Conservation (phyloP, 768 basidiomycete species). For the Phylloporus sp. region DNA sequence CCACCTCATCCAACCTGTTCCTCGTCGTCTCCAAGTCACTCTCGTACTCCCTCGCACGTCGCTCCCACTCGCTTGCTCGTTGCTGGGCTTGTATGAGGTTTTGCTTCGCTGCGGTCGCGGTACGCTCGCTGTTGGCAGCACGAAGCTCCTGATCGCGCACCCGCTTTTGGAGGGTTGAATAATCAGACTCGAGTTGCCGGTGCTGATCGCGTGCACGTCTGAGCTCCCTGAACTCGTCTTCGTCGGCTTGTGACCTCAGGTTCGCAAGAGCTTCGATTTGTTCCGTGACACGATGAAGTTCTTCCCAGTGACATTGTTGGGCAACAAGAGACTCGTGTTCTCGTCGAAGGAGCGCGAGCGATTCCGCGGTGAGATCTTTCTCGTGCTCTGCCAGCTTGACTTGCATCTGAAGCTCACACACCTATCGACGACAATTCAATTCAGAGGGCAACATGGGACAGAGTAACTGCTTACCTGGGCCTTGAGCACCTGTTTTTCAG, state of each 20-base stretch:
- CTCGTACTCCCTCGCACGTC: conserved; percentile 67
- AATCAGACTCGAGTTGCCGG: conserved; percentile 61
- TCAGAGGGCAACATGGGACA: neutral
- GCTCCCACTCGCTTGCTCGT: conserved; percentile 78
- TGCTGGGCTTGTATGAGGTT: conserved; percentile 69
- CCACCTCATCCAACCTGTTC: conserved; percentile 61
- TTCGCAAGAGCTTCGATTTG: conserved; percentile 66
- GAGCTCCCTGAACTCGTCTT: conserved; percentile 70
- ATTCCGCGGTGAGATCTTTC: conserved; percentile 51
- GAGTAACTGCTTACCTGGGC: conserved; percentile 47
- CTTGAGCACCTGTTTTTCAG: conserved; percentile 54
- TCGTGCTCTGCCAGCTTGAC: conserved; percentile 55
- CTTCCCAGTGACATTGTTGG: conserved; percentile 78
- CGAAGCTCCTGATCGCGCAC: conserved; percentile 68
- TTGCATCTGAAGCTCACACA: conserved; percentile 57
- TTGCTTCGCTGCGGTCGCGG: conserved; percentile 52
- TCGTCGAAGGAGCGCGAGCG: conserved; percentile 48
- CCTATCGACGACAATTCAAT: conserved; percentile 34
- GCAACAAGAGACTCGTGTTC: conserved; percentile 54
- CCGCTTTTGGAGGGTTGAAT: conserved; percentile 62
- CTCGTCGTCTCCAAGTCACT: conserved; percentile 53
- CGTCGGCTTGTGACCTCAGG: conserved; percentile 57
- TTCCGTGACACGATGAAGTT: conserved; percentile 61
- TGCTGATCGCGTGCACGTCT: conserved; percentile 56
- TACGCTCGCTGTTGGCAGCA: conserved; percentile 54